Base-by-base conservation (phyloP, 1,284 basidiomycete genomes). In the Cryptococcus sp. region DNA sequence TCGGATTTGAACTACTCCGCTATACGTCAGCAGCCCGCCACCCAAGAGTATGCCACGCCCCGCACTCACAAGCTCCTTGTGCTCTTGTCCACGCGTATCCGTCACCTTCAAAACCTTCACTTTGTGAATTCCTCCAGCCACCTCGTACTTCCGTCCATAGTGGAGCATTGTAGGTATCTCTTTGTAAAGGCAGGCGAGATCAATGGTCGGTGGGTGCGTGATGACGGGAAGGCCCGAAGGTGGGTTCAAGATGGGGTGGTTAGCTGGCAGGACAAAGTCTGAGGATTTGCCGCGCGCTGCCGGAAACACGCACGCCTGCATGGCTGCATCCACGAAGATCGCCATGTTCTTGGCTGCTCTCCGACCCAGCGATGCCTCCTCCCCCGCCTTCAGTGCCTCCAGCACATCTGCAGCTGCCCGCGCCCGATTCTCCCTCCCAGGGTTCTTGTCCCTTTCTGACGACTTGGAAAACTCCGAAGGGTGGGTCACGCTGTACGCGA, bases 51-150 rank as follows among this genome's bases (percentile, higher is more conserved):
- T 33, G 4, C 28, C 28, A 33, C 28, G 28, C 9, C n/a, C n/a
- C 4, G 28, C 8, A 77, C 85, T 72, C 64, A 94, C 93, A 73
- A 98, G 76, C 72, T 98, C 91, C 60, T 83, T 88, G 75, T 93
- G 89, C 46, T 71, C 76, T 36, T 78, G 69, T 0, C 89, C 91
- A 66, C 89, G 82, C 2, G 81, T 82, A 12, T 89, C 91, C 16
- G 81, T 60, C 58, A 91, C 96, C 1, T 72, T 77, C 54, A 79
- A 85, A 62, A 95, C 87, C 73, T 97, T 97, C 0, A 95, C 95
- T 35, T 85, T 54, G 70, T 89, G 91, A 12, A 88, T 63, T 3
- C 95, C 95, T 15, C 92, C 92, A 0, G 89, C 87, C 0, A 82
- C 83, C 0, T 74, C 75, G 71, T 86, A 98, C 1, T 66, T 78